Evolutionary conservation across 305 asterid species (phyloP).

Genomic region (Rubia peregrina): DNA sequence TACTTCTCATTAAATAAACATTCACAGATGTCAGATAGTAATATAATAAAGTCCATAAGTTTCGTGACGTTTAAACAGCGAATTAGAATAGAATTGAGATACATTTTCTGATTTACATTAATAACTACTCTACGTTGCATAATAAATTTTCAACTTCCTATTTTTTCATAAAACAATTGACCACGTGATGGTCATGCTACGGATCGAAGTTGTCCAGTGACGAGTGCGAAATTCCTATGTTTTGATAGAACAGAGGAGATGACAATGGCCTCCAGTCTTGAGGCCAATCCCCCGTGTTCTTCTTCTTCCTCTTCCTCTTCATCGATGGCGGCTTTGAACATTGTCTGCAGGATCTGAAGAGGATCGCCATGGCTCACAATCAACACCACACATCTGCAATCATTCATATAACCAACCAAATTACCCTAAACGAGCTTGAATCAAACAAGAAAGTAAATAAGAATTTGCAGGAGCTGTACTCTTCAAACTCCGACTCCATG

Average conservation of each 20-base stretch:
- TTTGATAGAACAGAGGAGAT: constrained; percentile 59
- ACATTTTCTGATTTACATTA: too few relatives aligned
- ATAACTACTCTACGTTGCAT: too few relatives aligned
- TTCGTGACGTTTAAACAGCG: too few relatives aligned
- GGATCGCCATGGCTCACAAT: constrained; percentile 96
- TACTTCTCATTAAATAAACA: not conserved
- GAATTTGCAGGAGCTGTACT: constrained; percentile 29
- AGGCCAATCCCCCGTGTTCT: constrained; percentile 29
- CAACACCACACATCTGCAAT: constrained; percentile 59
- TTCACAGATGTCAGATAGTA: too few relatives aligned
- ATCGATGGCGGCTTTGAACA: constrained; percentile 27
- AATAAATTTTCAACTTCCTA: too few relatives aligned
- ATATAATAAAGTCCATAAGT: too few relatives aligned
- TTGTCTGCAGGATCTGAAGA: constrained; percentile 86
- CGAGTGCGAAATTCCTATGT: constrained; percentile 65
- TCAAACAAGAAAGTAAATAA: too few relatives aligned
- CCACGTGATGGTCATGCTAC: constrained; percentile 27
- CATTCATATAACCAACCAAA: constrained; percentile 3
- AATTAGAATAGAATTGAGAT: too few relatives aligned
- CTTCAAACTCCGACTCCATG: constrained; percentile 62
- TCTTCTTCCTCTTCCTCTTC: constrained; percentile 31
- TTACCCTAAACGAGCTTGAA: too few relatives aligned
- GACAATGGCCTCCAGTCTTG: constrained; percentile 46
- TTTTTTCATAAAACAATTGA: too few relatives aligned
- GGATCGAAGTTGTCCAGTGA: constrained; percentile 76